Evolutionary conservation across 2,329 filamentous ascomycete species (phyloP), one percentile per base, ranked within the genome.

Genomic region (Aspergillus amoenus): DNA sequence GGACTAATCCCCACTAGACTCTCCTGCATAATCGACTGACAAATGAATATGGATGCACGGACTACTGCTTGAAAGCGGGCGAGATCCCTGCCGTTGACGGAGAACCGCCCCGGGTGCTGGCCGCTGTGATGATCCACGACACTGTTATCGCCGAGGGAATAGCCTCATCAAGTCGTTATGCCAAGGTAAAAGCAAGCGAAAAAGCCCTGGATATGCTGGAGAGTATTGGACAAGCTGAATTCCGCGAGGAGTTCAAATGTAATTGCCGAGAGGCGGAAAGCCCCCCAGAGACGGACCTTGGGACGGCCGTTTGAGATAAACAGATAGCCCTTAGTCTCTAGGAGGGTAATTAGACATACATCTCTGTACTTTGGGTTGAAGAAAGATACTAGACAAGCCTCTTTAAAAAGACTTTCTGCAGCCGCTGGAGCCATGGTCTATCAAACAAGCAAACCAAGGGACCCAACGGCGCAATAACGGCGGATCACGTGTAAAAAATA

Each of bases 111-210:
- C 67, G 71, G 48, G 83, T 93, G 5, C 78, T 90, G 0, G 89
- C 88, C 6, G 91, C 85, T 22, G 81, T 96, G 7, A 80, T 95
- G 69, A 82, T 97, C 13, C 93, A 97, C 68, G 83, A 85, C 12
- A 72, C 81, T 42, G 82, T 92, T 9, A 73, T 90, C n/a, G 84
- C 85, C 2, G 80, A 85, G 61, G 84, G 80, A 1, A 77, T 80
- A 37, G 84, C 84, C 1, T 83, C 80, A 62, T 91, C 86, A 50
- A 83, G 84, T 0, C 81, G 89, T 46, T 89, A 92, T 73, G 91
- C 90, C 0, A 93, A 92, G 73, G 73, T 89, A 4, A 76, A 75
- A 55, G 77, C 77, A 8, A 80, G 78, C 55, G 69, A 74, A 58
- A 68, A 66, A 4, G 76, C 76, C 2, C 59, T 79, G 55, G 61